Percentiles rank a stretch among this genome's conserved stretches.
Evolutionary conservation across 495 filamentous ascomycete species (phyloP).

Genomic region (Penicillium canariense): DNA sequence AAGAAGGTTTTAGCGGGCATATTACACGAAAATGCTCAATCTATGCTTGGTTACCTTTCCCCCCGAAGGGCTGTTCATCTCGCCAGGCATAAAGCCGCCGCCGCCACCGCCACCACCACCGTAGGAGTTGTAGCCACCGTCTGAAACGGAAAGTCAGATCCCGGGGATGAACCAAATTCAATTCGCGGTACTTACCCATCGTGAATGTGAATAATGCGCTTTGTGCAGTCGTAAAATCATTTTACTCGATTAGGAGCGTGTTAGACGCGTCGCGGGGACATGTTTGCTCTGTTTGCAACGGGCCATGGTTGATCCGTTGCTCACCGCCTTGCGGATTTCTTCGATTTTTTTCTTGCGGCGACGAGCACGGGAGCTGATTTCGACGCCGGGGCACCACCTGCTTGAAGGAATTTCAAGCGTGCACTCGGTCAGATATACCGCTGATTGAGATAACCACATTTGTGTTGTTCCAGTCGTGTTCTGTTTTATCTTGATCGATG

Average conservation of each 20-base stretch:
- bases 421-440: neutral
- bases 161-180: neutral
- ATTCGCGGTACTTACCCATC: slow-evolving; percentile 32
- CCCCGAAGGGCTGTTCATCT: slow-evolving; percentile 47
- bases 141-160: slow-evolving; percentile 16
- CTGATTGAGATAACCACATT: neutral
- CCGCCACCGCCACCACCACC: slow-evolving; percentile 55
- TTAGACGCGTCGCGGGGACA: slow-evolving; percentile 41
- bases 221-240: slow-evolving; percentile 24
- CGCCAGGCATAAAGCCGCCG: slow-evolving; percentile 63
- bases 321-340: slow-evolving; percentile 39
- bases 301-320: slow-evolving; percentile 24
- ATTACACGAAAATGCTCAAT: neutral
- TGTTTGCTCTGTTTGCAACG: slow-evolving; percentile 38
- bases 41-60: slow-evolving; percentile 32
- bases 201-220: slow-evolving; percentile 15
- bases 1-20: neutral
- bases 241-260: slow-evolving; percentile 49
- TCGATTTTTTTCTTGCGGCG: slow-evolving; percentile 28
- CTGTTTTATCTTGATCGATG: neutral
- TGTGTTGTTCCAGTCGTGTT: neutral
- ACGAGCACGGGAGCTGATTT: slow-evolving; percentile 22
- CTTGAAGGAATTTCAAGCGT: slow-evolving; percentile 10
- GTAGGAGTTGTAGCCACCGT: slow-evolving; percentile 47
- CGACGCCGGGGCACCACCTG: slow-evolving; percentile 8